Percentiles rank a stretch among this genome's conserved stretches.
Conservation (phyloP, 768 basidiomycete genomes). For the Dioszegia crocea region DNA sequence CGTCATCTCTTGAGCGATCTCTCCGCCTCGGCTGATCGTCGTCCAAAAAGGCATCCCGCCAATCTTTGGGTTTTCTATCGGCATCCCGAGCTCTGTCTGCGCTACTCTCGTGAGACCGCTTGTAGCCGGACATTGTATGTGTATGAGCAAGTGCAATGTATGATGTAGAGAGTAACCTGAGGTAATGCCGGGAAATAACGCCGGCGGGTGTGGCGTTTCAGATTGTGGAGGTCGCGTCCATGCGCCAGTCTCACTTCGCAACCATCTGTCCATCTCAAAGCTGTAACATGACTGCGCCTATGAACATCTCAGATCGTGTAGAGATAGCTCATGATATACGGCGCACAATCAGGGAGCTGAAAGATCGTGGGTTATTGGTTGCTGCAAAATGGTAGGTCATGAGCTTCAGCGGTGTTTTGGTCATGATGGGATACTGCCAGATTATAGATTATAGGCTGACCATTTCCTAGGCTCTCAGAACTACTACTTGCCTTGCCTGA, state of each 20-base stretch:
- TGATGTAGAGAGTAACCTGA: neutral
- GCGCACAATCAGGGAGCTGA: conserved; percentile 29
- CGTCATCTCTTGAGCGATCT: conserved; percentile 18
- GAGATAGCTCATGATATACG: conserved; percentile 40
- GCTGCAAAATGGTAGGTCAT: conserved; percentile 41
- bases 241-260: too few relatives aligned
- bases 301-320: conserved; percentile 10
- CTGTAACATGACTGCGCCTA: neutral
- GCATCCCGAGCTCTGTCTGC: conserved; percentile 1
- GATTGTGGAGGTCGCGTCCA: conserved; percentile 16
- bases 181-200: conserved; percentile 5
- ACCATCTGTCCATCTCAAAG: neutral
- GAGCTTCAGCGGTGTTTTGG: too few relatives aligned
- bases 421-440: too few relatives aligned
- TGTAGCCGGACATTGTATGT: conserved; percentile 24
- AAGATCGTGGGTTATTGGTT: conserved; percentile 39
- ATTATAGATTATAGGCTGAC: neutral
- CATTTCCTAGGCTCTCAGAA: conserved; percentile 32
- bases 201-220: conserved; percentile 8
- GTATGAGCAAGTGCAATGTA: neutral
- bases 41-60: conserved; percentile 48
- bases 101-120: conserved; percentile 18
- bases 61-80: conserved; percentile 38
- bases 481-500: conserved; percentile 29
- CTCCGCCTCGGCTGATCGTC: conserved; percentile 24